Evolutionary conservation across 495 filamentous ascomycete genomes (phyloP).

Genomic region (Bryoglossum gracile): DNA sequence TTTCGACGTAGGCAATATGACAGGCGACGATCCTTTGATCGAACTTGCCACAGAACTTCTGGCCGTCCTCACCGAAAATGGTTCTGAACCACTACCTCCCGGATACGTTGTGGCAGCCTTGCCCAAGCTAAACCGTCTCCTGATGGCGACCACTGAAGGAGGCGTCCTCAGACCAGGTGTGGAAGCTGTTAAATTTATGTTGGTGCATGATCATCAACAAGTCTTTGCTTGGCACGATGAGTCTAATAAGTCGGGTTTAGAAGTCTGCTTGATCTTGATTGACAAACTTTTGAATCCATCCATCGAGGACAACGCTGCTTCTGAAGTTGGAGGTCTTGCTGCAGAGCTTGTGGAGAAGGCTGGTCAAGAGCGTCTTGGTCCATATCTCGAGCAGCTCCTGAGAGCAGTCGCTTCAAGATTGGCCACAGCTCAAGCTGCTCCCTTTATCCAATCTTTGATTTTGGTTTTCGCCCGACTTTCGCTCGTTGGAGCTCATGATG

Average conservation of each 20-base stretch:
- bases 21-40: constrained; percentile 66
- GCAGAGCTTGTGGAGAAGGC: constrained; percentile 94
- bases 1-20: constrained; percentile 80
- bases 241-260: constrained; percentile 72
- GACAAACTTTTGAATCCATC: constrained; percentile 79
- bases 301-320: constrained; percentile 85
- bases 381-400: constrained; percentile 83
- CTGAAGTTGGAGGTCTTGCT: constrained; percentile 89
- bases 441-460: constrained; percentile 84
- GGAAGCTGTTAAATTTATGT: constrained; percentile 75
- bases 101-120: constrained; percentile 80
- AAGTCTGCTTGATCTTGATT: constrained; percentile 84
- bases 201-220: constrained; percentile 80
- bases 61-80: constrained; percentile 70
- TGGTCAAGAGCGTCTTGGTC: constrained; percentile 79
- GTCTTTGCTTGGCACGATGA: constrained; percentile 74
- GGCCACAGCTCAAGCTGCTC: constrained; percentile 67
- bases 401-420: constrained; percentile 83
- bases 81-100: constrained; percentile 71
- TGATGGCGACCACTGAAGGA: constrained; percentile 71
- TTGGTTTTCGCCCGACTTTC: constrained; percentile 90
- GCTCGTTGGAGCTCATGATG: constrained; percentile 75
- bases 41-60: constrained; percentile 80
- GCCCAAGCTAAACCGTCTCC: constrained; percentile 76
- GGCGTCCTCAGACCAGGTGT: constrained; percentile 85